These are phyloP conservation scores for Knoxdaviesia proteae DNA, from an alignment of 2,329 filamentous ascomycete genomes.

Conservation along the genomic window DNA sequence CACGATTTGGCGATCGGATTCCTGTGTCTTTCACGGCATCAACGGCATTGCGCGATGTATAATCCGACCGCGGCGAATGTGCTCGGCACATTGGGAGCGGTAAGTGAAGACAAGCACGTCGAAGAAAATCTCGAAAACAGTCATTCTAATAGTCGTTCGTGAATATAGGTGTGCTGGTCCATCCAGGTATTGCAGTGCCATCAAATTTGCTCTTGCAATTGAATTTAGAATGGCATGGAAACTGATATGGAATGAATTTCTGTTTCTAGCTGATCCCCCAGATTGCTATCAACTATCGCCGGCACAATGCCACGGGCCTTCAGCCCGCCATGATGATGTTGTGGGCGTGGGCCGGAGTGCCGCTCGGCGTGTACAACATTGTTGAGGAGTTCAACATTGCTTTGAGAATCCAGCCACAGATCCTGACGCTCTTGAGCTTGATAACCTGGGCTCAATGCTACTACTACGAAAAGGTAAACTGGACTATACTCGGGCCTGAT, in stretches of 20 bases:
- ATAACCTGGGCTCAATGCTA: constrained; percentile 22
- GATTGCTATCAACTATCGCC: constrained; percentile 44
- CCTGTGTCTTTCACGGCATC: too few species aligned
- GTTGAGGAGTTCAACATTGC: constrained; percentile 20
- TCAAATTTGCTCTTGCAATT: neutral
- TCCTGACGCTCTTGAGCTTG: constrained; percentile 20
- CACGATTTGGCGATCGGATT: too few species aligned
- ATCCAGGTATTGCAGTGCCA: constrained; percentile 24
- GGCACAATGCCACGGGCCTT: constrained; percentile 43
- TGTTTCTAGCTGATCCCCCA: constrained; percentile 39
- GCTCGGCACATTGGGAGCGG: constrained; percentile 37
- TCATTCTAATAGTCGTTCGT: neutral
- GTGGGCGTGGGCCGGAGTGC: constrained; percentile 47
- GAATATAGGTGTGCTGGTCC: constrained; percentile 36
- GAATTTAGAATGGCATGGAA: neutral
- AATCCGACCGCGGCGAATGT: constrained; percentile 33
- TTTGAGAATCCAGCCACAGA: constrained; percentile 20
- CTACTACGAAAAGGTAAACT: constrained; percentile 18
- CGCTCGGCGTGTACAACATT: constrained; percentile 33
- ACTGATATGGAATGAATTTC: neutral
- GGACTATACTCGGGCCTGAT: constrained; percentile 1
- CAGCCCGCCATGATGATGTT: constrained; percentile 54
- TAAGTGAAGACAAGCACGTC: constrained; percentile 11
- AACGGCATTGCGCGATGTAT: constrained; percentile 20
- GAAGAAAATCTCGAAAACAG: neutral